A percentile compares a stretch with the other conserved stretches of the same genome.
phyloP scores from a whole-genome alignment of 495 filamentous ascomycete species.

The Penicillium manginii region DNA sequence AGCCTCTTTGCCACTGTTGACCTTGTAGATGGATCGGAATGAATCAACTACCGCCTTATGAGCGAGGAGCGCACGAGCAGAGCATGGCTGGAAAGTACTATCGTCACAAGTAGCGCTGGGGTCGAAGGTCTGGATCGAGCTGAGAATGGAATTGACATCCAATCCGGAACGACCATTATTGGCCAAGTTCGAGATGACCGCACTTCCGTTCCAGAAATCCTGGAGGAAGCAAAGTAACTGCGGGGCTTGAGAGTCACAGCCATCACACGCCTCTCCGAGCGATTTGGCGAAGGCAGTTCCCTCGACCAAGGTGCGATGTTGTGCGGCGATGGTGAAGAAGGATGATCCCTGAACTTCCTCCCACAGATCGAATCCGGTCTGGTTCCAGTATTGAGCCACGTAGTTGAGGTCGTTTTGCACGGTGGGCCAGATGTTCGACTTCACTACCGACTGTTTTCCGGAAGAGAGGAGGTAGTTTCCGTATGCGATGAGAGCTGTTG shows the following conservation, averaged over 20 bases:
- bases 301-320: slow-evolving; percentile 63
- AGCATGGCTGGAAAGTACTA: slow-evolving; percentile 55
- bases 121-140: slow-evolving; percentile 51
- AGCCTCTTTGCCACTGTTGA: slow-evolving; percentile 43
- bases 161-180: slow-evolving; percentile 46
- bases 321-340: slow-evolving; percentile 64
- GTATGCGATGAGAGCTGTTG: slow-evolving; percentile 44
- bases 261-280: slow-evolving; percentile 44
- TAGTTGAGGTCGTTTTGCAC: slow-evolving; percentile 64
- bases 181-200: slow-evolving; percentile 47
- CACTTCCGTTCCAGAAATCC: slow-evolving; percentile 49
- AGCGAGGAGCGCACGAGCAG: slow-evolving; percentile 48
- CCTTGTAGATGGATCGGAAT: slow-evolving; percentile 51
- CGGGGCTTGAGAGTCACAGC: slow-evolving; percentile 52
- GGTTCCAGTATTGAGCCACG: slow-evolving; percentile 71
- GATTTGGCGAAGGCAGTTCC: slow-evolving; percentile 59
- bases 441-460: slow-evolving; percentile 44
- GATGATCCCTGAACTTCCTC: slow-evolving; percentile 67
- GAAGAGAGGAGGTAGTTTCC: slow-evolving; percentile 38
- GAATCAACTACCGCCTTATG: slow-evolving; percentile 55
- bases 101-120: slow-evolving; percentile 52
- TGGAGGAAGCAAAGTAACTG: slow-evolving; percentile 55
- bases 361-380: slow-evolving; percentile 63
- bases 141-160: slow-evolving; percentile 52
- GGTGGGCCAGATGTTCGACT: slow-evolving; percentile 54